Evolutionary conservation across 139 green algal species (phyloP).

Genomic region (Eudorina sp.): DNA sequence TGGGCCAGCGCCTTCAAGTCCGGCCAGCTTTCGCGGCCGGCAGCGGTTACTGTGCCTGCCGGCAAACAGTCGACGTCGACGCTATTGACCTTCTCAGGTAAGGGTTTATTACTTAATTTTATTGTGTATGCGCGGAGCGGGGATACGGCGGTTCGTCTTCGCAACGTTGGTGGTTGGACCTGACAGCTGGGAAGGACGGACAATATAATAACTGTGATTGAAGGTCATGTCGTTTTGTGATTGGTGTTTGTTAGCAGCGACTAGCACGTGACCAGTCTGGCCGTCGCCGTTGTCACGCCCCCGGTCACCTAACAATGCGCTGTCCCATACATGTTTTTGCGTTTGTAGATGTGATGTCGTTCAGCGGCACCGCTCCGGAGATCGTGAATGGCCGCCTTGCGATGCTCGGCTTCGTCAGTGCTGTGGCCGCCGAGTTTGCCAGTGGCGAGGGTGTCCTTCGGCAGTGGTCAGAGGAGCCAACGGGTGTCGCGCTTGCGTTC

Average conservation of each 20-base stretch:
- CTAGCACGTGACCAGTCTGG: too few species aligned
- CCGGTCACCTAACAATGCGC: too few species aligned
- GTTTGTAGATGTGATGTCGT: constrained; percentile 55
- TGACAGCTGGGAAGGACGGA: too few species aligned
- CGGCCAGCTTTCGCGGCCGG: neutral
- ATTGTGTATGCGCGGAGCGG: too few species aligned
- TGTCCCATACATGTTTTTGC: too few species aligned
- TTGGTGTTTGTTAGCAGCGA: too few species aligned
- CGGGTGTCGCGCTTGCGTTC: constrained; percentile 48
- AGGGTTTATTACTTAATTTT: too few species aligned
- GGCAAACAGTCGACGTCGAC: neutral
- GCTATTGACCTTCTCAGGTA: neutral
- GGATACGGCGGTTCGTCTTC: too few species aligned
- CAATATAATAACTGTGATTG: too few species aligned
- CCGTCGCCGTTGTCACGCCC: too few species aligned
- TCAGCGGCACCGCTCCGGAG: constrained; percentile 60
- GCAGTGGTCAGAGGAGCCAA: constrained; percentile 57
- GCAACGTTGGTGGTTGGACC: too few species aligned
- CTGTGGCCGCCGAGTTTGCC: constrained; percentile 71
- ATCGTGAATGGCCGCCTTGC: constrained; percentile 74
- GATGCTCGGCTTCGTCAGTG: constrained; percentile 80
- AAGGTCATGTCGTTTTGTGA: too few species aligned
- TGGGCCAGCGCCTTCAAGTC: neutral
- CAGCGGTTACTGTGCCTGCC: neutral
- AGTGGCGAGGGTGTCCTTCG: constrained; percentile 63